These are phyloP conservation scores for Didymella lethalis DNA, from an alignment of 2,329 filamentous ascomycete species.

Conservation along the genomic window DNA sequence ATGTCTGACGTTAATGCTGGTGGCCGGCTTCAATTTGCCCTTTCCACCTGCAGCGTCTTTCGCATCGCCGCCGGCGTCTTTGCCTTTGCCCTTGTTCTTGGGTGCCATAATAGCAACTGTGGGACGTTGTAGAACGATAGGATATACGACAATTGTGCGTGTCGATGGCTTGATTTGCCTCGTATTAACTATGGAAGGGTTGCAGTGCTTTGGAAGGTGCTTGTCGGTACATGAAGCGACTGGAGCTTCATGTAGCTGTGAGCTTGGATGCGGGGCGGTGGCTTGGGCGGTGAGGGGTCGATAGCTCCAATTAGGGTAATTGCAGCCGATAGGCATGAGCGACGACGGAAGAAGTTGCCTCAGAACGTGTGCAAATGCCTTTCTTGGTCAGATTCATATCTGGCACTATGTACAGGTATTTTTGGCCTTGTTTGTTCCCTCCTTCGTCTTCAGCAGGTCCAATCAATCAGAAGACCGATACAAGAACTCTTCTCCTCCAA, in stretches of 20 bases:
- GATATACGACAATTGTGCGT: background rate
- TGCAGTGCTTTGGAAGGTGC: background rate
- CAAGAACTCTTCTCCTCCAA: constrained; percentile 4
- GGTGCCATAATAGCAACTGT: constrained; percentile 29
- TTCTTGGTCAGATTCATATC: constrained; percentile 8
- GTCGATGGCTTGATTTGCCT: background rate
- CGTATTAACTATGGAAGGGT: background rate
- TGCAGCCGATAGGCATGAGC: background rate
- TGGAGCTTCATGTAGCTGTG: background rate
- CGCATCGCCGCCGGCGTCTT: constrained; percentile 41
- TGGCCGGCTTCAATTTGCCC: constrained; percentile 66
- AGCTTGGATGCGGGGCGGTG: constrained; percentile 2
- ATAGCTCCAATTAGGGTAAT: background rate
- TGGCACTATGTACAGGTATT: constrained; percentile 15
- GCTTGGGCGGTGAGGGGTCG: constrained; percentile 5
- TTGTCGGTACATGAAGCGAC: background rate
- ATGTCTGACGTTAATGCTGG: constrained; percentile 75
- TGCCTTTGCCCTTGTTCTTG: constrained; percentile 43
- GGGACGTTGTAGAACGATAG: background rate
- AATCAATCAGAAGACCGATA: constrained; percentile 16
- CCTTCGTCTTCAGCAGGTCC: constrained; percentile 7
- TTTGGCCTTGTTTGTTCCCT: constrained; percentile 1
- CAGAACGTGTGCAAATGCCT: background rate
- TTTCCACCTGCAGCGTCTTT: constrained; percentile 40
- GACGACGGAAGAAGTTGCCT: background rate